Evolutionary conservation across 2,329 filamentous ascomycete species (phyloP).

Genomic region (Ascocoryne sarcoides): DNA sequence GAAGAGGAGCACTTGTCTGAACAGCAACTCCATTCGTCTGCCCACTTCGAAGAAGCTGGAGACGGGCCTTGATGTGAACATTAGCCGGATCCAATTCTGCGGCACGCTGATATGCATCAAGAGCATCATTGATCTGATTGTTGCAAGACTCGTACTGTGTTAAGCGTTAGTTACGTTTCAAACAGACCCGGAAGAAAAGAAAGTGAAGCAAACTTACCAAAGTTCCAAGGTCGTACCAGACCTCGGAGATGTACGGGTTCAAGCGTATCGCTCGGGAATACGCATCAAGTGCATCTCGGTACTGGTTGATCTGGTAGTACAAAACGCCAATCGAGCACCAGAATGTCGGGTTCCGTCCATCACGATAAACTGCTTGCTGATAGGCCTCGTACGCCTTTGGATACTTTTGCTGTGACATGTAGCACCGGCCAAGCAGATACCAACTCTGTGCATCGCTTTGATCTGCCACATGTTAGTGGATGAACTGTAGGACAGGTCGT

Average conservation of each 20-base stretch:
- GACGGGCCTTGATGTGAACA: conserved; percentile 89
- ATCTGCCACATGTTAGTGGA: conserved; percentile 47
- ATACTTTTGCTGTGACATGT: conserved; percentile 99
- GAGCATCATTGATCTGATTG: conserved; percentile 92
- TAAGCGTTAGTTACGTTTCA: conserved; percentile 17
- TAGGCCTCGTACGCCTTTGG: conserved; percentile 98
- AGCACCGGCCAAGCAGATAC: conserved; percentile 95
- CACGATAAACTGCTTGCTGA: conserved; percentile 96
- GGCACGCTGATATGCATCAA: conserved; percentile 91
- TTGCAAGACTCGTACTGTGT: conserved; percentile 92
- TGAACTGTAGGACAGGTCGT: conserved; percentile 16
- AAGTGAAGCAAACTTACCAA: conserved; percentile 53
- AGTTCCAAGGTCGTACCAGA: conserved; percentile 97
- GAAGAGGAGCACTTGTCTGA: conserved; percentile 71
- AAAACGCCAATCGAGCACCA: conserved; percentile 99
- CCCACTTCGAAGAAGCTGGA: conserved; percentile 80
- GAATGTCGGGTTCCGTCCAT: conserved; percentile 95
- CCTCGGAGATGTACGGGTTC: conserved; percentile 97
- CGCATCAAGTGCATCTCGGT: conserved; percentile 92
- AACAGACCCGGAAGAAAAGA: conserved; percentile 12
- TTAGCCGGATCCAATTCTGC: conserved; percentile 90
- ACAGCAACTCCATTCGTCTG: conserved; percentile 63
- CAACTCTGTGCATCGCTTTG: conserved; percentile 95
- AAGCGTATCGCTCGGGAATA: conserved; percentile 94
- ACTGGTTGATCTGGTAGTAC: conserved; percentile 99